A percentile compares a stretch with the other conserved stretches of the same genome.
phyloP scores from a whole-genome alignment of 169 alveolate genomes.

The Plasmodium coatneyi region DNA sequence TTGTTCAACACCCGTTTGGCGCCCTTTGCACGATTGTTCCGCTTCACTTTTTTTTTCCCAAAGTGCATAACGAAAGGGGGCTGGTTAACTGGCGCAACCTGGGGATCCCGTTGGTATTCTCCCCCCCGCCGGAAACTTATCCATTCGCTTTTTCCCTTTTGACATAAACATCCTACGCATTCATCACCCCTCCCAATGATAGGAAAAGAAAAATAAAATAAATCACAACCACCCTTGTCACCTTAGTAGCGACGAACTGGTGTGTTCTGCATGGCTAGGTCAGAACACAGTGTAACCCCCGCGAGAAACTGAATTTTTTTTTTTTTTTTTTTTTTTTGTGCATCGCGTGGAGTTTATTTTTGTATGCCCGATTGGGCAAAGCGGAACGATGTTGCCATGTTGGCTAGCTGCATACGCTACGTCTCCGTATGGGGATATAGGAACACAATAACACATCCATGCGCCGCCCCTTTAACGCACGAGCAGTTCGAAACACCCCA shows the following conservation, averaged over 20 bases:
- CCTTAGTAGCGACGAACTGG: background rate
- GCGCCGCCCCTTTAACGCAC: background rate
- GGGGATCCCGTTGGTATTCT: background rate
- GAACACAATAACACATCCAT: background rate
- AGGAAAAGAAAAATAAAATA: background rate
- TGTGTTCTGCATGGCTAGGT: background rate
- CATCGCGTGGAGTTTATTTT: background rate
- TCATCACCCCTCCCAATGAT: background rate
- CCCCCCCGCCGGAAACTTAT: background rate
- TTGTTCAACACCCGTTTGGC: background rate
- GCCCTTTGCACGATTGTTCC: background rate
- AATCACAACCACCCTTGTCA: background rate
- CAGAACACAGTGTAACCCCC: background rate
- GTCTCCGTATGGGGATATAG: background rate
- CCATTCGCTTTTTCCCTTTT: background rate
- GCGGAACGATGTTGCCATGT: background rate
- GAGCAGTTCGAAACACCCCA: background rate
- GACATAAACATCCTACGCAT: background rate
- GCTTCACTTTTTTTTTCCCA: background rate
- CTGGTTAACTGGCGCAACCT: background rate
- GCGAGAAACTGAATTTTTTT: background rate
- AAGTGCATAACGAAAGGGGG: background rate
- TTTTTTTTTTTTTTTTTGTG: background rate
- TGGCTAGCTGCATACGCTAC: background rate
- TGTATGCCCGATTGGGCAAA: background rate